These are phyloP conservation scores for Artomyces pyxidatus DNA, from an alignment of 768 basidiomycete genomes.

Conservation along the genomic window DNA sequence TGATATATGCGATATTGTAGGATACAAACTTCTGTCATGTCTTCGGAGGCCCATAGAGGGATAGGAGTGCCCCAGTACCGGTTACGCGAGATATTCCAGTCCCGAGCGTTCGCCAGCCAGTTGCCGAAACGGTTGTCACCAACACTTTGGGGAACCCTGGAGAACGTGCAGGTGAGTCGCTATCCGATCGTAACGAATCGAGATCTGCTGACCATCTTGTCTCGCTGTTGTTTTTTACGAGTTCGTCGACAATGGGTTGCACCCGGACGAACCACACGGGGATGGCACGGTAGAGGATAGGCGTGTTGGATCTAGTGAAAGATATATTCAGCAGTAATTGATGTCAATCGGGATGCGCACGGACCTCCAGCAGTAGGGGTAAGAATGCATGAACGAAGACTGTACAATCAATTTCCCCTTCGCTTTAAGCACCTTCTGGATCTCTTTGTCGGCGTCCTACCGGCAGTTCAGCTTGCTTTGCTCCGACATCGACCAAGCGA, in stretches of 20 bases:
- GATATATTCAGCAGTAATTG: background rate
- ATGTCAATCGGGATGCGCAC: constrained; percentile 1
- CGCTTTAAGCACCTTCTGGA: constrained; percentile 83
- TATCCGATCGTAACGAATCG: no score
- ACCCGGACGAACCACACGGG: constrained; percentile 96
- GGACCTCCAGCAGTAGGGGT: constrained; percentile 97
- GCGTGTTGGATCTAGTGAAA: constrained; percentile 78
- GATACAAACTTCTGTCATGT: constrained; percentile 69
- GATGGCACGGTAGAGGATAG: constrained; percentile 91
- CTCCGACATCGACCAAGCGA: background rate
- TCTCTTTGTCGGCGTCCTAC: constrained; percentile 88
- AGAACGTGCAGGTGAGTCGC: background rate
- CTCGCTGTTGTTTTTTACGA: constrained; percentile 83
- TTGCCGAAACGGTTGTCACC: constrained; percentile 93
- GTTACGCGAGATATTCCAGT: constrained; percentile 99
- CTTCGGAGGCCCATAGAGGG: constrained; percentile 93
- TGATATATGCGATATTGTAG: background rate
- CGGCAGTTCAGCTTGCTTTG: constrained; percentile 1
- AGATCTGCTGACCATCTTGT: constrained; percentile 89
- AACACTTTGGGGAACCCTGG: constrained; percentile 84
- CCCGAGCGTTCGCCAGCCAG: constrained; percentile 96
- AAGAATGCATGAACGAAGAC: constrained; percentile 80
- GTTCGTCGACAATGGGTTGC: constrained; percentile 71
- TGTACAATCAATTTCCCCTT: constrained; percentile 86
- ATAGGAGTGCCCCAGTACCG: constrained; percentile 99